Conservation (phyloP, 2,329 filamentous ascomycete genomes). For the Parasarocladium wereldwijsianum region DNA sequence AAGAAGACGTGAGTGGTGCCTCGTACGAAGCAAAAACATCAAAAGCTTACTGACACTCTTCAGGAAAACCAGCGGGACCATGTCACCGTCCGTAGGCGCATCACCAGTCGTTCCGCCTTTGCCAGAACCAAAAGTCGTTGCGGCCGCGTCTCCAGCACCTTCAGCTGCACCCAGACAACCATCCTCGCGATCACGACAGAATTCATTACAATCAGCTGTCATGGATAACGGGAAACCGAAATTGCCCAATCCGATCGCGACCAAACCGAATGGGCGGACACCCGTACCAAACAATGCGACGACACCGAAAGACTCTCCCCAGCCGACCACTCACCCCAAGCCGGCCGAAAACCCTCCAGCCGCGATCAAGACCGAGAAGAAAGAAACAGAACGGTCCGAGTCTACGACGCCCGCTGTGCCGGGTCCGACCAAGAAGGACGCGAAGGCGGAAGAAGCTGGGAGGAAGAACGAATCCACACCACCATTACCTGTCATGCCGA, state of each 20-base stretch:
- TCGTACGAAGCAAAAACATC: background rate
- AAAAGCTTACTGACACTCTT: background rate
- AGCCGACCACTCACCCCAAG: conserved; percentile 29
- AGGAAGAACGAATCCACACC: conserved; percentile 30
- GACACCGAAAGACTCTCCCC: conserved; percentile 14
- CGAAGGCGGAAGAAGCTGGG: conserved; percentile 21
- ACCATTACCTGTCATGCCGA: conserved; percentile 21
- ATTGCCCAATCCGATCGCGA: conserved; percentile 45
- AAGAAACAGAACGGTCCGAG: conserved; percentile 17
- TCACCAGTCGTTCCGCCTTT: conserved; percentile 62
- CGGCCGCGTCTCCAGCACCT: conserved; percentile 45
- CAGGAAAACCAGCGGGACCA: conserved; percentile 20
- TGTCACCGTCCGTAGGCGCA: conserved; percentile 58
- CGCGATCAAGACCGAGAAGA: conserved; percentile 19
- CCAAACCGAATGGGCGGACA: conserved; percentile 40
- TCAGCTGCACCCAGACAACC: conserved; percentile 41
- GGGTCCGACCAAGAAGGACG: conserved; percentile 27
- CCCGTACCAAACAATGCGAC: conserved; percentile 22
- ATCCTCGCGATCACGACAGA: conserved; percentile 61
- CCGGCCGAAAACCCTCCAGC: conserved; percentile 30
- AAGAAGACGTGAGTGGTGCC: conserved; percentile 58
- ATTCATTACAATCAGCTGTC: conserved; percentile 49
- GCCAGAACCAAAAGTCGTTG: conserved; percentile 40
- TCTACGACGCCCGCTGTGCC: conserved; percentile 11
- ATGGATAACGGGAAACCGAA: conserved; percentile 38